Base-by-base conservation (phyloP, 2,329 filamentous ascomycete genomes). In the Fonsecaea erecta region DNA sequence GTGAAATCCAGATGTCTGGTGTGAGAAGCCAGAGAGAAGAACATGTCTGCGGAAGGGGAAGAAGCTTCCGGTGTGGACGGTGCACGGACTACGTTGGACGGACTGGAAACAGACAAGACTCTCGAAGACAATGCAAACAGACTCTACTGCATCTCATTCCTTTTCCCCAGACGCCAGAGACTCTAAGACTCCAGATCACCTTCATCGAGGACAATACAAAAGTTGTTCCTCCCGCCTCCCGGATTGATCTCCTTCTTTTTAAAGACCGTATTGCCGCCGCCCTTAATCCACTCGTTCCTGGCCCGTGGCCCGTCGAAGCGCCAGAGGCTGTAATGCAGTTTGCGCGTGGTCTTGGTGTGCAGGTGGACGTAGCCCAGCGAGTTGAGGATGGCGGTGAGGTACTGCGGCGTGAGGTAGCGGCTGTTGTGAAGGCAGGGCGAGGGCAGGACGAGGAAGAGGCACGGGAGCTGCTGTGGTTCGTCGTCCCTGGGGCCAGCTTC, bases 241-340 rank as follows among this genome's bases (percentile, higher is more conserved):
- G 91, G 85, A 67, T 91, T 89, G 46, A 97, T 76, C 75, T 95
- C 90, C 67, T 86, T 85, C 78, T 98, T 98, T 65, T 83, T 82
- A 74, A 89, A 91, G 12, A 74, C 72, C 56, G 71, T 73, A 37
- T 69, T 64, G 11, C 74, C 56, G 69, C 71, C 55, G 1, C 63
- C 51, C 26, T 56, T 43, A 16, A 64, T 55, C 46, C 52, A 59
- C 32, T 65, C 59, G 2, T 64, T 40, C n/a, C 40, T 62, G 18
- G 55, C 55, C 32, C 75, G 11, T 11, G 51, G 74, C 48, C 65
- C 68, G 65, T 84, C 58, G 24, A 52, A 84, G 70, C 80, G 85
- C 90, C 93, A 97, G n/a, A 98, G 82, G 69, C 93, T 93, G 77
- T 97, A 98, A 24, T 92, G 87, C 57, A 99, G 81, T 77, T 97